Conservation (phyloP, 352 stramenopile genomes). For the Pythium chondricola region DNA sequence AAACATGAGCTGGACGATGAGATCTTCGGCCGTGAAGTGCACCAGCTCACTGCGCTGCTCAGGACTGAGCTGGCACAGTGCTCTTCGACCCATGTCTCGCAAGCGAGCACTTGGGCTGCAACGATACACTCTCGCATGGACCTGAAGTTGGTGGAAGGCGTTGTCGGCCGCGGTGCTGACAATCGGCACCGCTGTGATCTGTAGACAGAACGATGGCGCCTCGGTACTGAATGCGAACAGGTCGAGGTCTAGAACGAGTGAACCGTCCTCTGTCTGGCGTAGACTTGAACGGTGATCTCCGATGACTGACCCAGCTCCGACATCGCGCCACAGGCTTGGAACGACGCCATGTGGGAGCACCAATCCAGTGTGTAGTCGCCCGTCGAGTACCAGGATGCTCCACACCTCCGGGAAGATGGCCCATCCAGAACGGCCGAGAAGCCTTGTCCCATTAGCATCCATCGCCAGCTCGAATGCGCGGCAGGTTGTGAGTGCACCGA, state of each 20-base stretch:
- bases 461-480: constrained; percentile 15
- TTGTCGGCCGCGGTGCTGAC: not conserved
- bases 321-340: constrained; percentile 6
- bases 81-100: not conserved
- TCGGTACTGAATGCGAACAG: constrained; percentile 15
- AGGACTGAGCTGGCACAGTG: constrained; percentile 8
- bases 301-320: constrained; percentile 5
- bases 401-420: constrained; percentile 19
- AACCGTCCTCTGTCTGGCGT: constrained; percentile 13
- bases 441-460: constrained; percentile 6
- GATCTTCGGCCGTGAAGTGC: constrained; percentile 14
- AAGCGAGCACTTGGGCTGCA: too few species aligned
- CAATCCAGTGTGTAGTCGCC: constrained; percentile 3
- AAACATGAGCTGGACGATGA: constrained; percentile 13
- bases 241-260: constrained; percentile 20
- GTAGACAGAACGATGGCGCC: constrained; percentile 18
- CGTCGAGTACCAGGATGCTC: constrained; percentile 16
- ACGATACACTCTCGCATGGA: constrained; percentile 16
- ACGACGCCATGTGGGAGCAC: constrained; percentile 14
- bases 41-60: constrained; percentile 9
- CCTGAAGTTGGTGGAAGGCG: not conserved
- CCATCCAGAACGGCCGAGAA: constrained; percentile 13
- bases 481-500: constrained; percentile 7
- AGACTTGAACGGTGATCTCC: constrained; percentile 17
- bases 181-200: constrained; percentile 12